These are phyloP conservation scores for Paramecium octaurelia DNA, from an alignment of 73 alveolate species.

Conservation along the genomic window DNA sequence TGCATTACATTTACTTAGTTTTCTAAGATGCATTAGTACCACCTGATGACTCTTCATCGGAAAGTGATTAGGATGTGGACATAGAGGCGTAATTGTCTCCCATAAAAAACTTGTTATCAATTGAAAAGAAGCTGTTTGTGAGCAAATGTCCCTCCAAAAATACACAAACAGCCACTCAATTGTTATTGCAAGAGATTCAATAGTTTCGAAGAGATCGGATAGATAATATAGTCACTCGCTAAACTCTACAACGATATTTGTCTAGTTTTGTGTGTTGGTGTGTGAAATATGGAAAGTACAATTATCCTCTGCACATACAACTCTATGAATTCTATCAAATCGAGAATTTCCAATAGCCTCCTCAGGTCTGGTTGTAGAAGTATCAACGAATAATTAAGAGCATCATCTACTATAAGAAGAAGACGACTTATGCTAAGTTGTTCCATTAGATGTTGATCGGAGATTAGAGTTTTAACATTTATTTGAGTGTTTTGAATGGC, in stretches of 20 bases:
- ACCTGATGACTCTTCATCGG: slow-evolving; percentile 5
- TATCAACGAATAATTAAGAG: not conserved
- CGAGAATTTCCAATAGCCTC: slow-evolving; percentile 9
- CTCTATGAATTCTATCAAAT: not conserved
- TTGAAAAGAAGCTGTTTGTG: slow-evolving; percentile 26
- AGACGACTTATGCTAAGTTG: not conserved
- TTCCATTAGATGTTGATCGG: slow-evolving; percentile 23
- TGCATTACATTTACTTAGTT: not conserved
- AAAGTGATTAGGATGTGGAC: not conserved
- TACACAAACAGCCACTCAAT: not conserved
- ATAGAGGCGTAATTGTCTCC: not conserved
- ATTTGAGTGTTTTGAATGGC: not conserved
- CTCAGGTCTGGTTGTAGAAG: not conserved
- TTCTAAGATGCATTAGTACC: not conserved
- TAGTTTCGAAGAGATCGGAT: slow-evolving; percentile 15
- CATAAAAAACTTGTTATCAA: not conserved
- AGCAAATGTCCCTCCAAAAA: not conserved
- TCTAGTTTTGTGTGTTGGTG: slow-evolving; percentile 30
- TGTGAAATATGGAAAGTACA: not conserved
- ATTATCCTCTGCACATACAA: not conserved
- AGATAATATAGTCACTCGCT: not conserved
- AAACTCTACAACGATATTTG: not conserved
- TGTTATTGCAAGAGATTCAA: not conserved
- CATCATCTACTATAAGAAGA: slow-evolving; percentile 2
- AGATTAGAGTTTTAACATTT: not conserved